Evolutionary conservation across 257 asterid genomes (phyloP).

Genomic region (Rehmannia glutinosa): DNA sequence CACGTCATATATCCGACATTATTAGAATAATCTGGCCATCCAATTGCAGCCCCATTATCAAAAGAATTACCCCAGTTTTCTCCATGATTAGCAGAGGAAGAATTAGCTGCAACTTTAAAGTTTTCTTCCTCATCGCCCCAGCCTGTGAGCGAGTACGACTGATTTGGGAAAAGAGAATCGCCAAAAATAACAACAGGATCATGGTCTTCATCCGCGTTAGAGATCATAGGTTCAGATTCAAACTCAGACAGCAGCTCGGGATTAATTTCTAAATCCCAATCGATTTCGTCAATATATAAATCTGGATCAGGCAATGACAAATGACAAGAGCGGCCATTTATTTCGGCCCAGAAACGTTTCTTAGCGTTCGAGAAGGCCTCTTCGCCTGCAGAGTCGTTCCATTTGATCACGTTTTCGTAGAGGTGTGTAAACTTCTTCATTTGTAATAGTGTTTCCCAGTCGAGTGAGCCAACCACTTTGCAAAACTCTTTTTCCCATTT

Average conservation of each 20-base stretch:
- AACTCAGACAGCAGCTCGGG: slow-evolving; percentile 31
- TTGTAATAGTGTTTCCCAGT: slow-evolving; percentile 62
- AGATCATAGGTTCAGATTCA: slow-evolving; percentile 22
- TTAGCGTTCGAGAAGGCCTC: slow-evolving; percentile 66
- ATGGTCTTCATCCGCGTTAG: slow-evolving; percentile 20
- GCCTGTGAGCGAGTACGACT: slow-evolving; percentile 36
- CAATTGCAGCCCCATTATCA: slow-evolving; percentile 23
- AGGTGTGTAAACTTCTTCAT: slow-evolving; percentile 48
- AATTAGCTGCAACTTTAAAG: slow-evolving; percentile 19
- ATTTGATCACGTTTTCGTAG: slow-evolving; percentile 47
- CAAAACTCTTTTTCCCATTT: slow-evolving; percentile 76
- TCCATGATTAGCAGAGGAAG: slow-evolving; percentile 21
- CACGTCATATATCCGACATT: too few relatives aligned
- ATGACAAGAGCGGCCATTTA: slow-evolving; percentile 46
- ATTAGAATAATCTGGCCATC: slow-evolving; percentile 23
- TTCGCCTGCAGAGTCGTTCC: slow-evolving; percentile 81
- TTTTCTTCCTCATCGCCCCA: slow-evolving; percentile 63
- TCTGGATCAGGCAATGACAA: slow-evolving; percentile 51
- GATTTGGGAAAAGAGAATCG: slow-evolving; percentile 38
- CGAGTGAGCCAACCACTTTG: slow-evolving; percentile 52
- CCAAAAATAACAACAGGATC: slow-evolving; percentile 63
- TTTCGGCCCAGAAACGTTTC: slow-evolving; percentile 61
- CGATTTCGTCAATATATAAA: slow-evolving; percentile 53
- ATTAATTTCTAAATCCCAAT: slow-evolving; percentile 50
- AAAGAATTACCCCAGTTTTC: slow-evolving; percentile 20